These are phyloP conservation scores for Vanderwaltozyma polyspora DNA, from an alignment of 805 yeast genomes.

Conservation along the genomic window DNA sequence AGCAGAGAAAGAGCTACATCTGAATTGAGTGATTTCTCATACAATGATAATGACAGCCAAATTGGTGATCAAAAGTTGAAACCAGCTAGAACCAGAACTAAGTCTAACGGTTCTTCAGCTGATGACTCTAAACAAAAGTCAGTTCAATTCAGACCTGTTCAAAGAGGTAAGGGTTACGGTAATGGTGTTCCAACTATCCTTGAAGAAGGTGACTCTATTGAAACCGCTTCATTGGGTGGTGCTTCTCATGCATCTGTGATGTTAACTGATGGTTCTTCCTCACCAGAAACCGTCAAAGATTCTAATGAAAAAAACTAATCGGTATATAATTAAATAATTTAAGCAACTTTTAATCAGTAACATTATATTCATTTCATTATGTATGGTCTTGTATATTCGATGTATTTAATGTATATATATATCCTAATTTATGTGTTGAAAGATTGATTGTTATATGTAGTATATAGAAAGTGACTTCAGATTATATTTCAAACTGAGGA, in stretches of 20 bases:
- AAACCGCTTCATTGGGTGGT: conserved; percentile 16
- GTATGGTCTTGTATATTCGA: neutral
- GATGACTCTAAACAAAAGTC: conserved; percentile 15
- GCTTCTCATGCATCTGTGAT: conserved; percentile 7
- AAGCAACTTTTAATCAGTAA: neutral
- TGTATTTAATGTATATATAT: neutral
- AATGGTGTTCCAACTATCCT: conserved; percentile 26
- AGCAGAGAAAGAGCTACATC: conserved; percentile 19
- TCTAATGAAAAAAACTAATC: neutral
- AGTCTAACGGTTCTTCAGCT: conserved; percentile 5
- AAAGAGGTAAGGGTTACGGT: conserved; percentile 15
- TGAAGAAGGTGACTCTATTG: conserved; percentile 21
- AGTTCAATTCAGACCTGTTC: conserved; percentile 24
- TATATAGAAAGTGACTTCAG: too few relatives aligned
- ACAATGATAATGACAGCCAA: conserved; percentile 13
- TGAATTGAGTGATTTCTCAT: conserved; percentile 22
- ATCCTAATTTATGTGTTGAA: too few relatives aligned
- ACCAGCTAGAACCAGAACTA: conserved; percentile 10
- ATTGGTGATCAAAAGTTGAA: conserved; percentile 5
- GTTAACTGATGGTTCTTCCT: conserved; percentile 2
- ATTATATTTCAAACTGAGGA: too few relatives aligned
- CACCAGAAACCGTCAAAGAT: conserved; percentile 1
- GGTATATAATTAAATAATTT: too few relatives aligned
- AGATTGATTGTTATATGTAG: too few relatives aligned
- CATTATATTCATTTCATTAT: neutral